phyloP scores from a whole-genome alignment of 2,329 filamentous ascomycete genomes.

The Ophiostoma montium region DNA sequence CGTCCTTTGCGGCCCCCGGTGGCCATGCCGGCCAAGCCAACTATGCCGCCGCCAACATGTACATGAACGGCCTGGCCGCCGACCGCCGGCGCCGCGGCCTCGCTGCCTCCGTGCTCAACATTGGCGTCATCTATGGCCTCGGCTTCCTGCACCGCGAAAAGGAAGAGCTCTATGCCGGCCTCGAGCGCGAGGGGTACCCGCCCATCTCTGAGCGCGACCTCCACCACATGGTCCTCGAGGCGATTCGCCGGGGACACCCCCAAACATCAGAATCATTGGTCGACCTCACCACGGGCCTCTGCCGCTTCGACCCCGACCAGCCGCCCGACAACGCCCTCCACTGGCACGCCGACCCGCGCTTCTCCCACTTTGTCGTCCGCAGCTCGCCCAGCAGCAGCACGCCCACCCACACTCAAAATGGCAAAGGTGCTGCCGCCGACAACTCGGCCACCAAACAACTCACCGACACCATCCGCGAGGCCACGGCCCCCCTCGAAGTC shows the following conservation, averaged over 20 bases:
- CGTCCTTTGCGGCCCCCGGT: slow-evolving; percentile 29
- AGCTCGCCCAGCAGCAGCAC: background rate
- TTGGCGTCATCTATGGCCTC: slow-evolving; percentile 31
- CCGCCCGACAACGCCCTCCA: slow-evolving; percentile 18
- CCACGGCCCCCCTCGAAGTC: slow-evolving; percentile 12
- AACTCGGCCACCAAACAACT: slow-evolving; percentile 16
- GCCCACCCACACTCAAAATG: background rate
- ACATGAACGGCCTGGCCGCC: slow-evolving; percentile 30
- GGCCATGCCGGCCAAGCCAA: slow-evolving; percentile 30
- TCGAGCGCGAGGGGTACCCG: slow-evolving; percentile 30
- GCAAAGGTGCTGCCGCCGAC: background rate
- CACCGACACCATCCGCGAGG: slow-evolving; percentile 8
- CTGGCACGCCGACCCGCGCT: slow-evolving; percentile 31
- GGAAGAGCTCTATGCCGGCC: slow-evolving; percentile 23
- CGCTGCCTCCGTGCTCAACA: slow-evolving; percentile 27
- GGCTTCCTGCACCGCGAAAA: slow-evolving; percentile 29
- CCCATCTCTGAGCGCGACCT: slow-evolving; percentile 36
- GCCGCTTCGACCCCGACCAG: slow-evolving; percentile 22
- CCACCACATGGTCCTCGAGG: slow-evolving; percentile 37
- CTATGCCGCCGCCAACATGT: slow-evolving; percentile 33
- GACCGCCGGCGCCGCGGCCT: slow-evolving; percentile 22
- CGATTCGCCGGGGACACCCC: slow-evolving; percentile 26
- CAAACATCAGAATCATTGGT: slow-evolving; percentile 13
- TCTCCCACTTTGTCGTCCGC: slow-evolving; percentile 24
- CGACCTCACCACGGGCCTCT: slow-evolving; percentile 27